A percentile compares a stretch with the other conserved stretches of the same genome.
Conservation (phyloP, 2,329 filamentous ascomycete genomes). For the Pyrenochaeta sp. region DNA sequence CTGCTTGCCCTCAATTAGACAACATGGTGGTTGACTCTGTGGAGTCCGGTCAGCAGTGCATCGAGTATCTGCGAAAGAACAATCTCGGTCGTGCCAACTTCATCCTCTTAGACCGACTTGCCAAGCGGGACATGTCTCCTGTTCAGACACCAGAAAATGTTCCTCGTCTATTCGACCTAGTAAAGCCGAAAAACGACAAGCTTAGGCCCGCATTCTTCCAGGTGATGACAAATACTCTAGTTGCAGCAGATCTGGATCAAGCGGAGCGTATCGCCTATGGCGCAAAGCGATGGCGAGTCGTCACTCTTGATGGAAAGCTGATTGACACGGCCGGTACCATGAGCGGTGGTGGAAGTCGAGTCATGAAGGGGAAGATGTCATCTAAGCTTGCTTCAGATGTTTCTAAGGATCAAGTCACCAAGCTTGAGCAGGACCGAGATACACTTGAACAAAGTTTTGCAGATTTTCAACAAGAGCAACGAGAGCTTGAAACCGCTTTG, state of each 20-base stretch:
- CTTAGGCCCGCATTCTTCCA: slow-evolving; percentile 95
- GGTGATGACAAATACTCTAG: slow-evolving; percentile 92
- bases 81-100: slow-evolving; percentile 97
- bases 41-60: slow-evolving; percentile 95
- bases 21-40: slow-evolving; percentile 98
- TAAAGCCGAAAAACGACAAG: slow-evolving; percentile 85
- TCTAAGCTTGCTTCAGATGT: slow-evolving; percentile 90
- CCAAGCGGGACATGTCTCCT: slow-evolving; percentile 76
- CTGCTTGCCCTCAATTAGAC: slow-evolving; percentile 88
- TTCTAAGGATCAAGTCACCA: slow-evolving; percentile 85
- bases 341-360: slow-evolving; percentile 92
- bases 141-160: slow-evolving; percentile 93
- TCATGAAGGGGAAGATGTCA: slow-evolving; percentile 94
- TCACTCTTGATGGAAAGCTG: slow-evolving; percentile 91
- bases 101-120: slow-evolving; percentile 90
- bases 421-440: slow-evolving; percentile 88
- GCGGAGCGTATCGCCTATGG: slow-evolving; percentile 97
- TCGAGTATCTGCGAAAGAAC: slow-evolving; percentile 96
- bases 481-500: slow-evolving; percentile 77
- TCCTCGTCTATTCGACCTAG: slow-evolving; percentile 89
- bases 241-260: slow-evolving; percentile 91
- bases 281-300: slow-evolving; percentile 91
- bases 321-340: slow-evolving; percentile 99
- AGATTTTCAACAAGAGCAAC: slow-evolving; percentile 84
- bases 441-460: slow-evolving; percentile 82